phyloP scores from a whole-genome alignment of 805 yeast species.

The Yamadazyma insecticola region DNA sequence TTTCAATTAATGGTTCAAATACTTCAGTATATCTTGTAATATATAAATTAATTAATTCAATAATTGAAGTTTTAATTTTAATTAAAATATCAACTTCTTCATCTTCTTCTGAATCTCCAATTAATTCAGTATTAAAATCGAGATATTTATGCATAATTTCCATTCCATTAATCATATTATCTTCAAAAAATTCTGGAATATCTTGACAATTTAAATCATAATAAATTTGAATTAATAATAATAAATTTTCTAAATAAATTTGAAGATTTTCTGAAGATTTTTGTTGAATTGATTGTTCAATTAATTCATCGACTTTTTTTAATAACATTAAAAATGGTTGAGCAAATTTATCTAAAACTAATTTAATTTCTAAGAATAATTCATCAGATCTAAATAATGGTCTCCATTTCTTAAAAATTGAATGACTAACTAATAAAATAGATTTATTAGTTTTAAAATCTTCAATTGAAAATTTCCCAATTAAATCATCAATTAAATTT shows the following conservation, averaged over 20 bases:
- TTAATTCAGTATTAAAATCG: conserved; percentile 48
- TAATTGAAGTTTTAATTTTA: conserved; percentile 72
- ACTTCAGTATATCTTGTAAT: conserved; percentile 90
- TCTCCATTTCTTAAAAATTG: conserved; percentile 95
- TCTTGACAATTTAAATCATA: conserved; percentile 97
- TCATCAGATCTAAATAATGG: conserved; percentile 90
- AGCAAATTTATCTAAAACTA: conserved; percentile 80
- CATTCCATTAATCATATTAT: conserved; percentile 75
- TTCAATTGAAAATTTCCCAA: conserved; percentile 55
- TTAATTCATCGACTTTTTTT: conserved; percentile 59
- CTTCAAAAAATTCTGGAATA: conserved; percentile 97
- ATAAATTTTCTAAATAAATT: conserved; percentile 63
- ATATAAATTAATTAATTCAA: conserved; percentile 81
- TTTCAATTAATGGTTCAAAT: conserved; percentile 70
- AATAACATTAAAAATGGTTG: conserved; percentile 73
- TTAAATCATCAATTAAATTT: conserved; percentile 67
- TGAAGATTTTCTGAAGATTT: conserved; percentile 40
- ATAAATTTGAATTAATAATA: conserved; percentile 73
- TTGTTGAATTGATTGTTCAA: conserved; percentile 34
- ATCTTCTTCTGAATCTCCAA: conserved; percentile 57
- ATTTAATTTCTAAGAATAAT: conserved; percentile 77
- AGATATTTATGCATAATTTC: conserved; percentile 77
- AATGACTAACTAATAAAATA: conserved; percentile 86
- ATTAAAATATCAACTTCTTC: conserved; percentile 66
- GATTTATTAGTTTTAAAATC: conserved; percentile 78